Conservation (phyloP, 768 basidiomycete genomes). For the Boletus huronensis region DNA sequence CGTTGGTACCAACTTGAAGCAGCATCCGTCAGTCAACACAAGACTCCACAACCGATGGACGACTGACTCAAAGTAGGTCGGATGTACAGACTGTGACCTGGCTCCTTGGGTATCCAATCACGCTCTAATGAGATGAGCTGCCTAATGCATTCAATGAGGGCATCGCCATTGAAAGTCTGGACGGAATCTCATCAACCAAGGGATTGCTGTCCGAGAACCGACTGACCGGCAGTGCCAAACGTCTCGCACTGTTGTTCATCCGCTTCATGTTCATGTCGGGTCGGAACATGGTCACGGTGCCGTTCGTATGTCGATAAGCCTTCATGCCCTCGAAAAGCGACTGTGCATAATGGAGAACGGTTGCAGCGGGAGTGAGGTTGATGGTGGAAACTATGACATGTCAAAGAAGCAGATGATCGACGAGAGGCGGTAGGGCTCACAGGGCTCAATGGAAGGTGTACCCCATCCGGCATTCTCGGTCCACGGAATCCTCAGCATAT, state of each 20-base stretch:
- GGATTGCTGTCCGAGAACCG: neutral
- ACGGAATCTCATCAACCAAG: slow-evolving; percentile 4
- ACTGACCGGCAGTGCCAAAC: slow-evolving; percentile 74
- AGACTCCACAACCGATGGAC: neutral
- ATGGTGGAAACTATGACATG: slow-evolving; percentile 21
- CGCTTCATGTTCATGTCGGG: slow-evolving; percentile 98
- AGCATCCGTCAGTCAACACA: slow-evolving; percentile 3
- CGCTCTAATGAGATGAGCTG: slow-evolving; percentile 79
- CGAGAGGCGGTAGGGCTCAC: slow-evolving; percentile 40
- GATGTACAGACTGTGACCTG: slow-evolving; percentile 89
- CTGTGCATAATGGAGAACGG: slow-evolving; percentile 93
- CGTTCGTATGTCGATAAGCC: slow-evolving; percentile 75
- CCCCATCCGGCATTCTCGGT: slow-evolving; percentile 72
- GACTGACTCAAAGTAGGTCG: slow-evolving; percentile 68
- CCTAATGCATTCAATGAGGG: slow-evolving; percentile 77
- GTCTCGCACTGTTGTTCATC: slow-evolving; percentile 80
- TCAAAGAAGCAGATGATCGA: neutral
- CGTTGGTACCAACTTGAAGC: slow-evolving; percentile 62
- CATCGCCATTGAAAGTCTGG: slow-evolving; percentile 75
- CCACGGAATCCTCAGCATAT: slow-evolving; percentile 85
- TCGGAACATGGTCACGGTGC: slow-evolving; percentile 79
- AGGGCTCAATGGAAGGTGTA: slow-evolving; percentile 76
- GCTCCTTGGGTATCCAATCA: slow-evolving; percentile 86
- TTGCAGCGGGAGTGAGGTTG: slow-evolving; percentile 36
- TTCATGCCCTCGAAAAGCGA: slow-evolving; percentile 93